Base-by-base conservation (phyloP, 192 early-diverging fungal species). In the Coemansia sp. region DNA sequence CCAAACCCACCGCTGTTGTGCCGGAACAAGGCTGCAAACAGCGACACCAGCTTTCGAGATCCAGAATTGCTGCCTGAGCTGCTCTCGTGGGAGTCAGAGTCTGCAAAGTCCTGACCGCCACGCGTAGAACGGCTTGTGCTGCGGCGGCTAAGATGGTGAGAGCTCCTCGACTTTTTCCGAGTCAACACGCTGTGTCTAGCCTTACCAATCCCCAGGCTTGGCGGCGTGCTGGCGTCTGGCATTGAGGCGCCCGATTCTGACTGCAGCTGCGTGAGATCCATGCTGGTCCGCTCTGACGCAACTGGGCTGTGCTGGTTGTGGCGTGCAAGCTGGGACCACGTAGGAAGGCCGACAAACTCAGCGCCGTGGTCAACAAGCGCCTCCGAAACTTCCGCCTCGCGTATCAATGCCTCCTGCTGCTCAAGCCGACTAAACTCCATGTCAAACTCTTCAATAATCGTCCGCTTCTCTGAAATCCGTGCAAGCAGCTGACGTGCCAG, bases 11-110 rank as follows among this genome's bases (percentile, higher is more conserved):
- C 68, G 17, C 16, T 55, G 60, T 70, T 68, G 65, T 65, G 74
- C 56, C 81, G 81, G 61, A 93, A 83, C 63, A 93, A 61, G 4
- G 89, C 92, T 40, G 86, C 83, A 77, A 93, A 93, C 46, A 93
- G 68, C 5, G 90, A 93, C 16, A 93, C 88, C 38, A 91, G 85
- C 58, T 87, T 87, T 10, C 76, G 87, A n/a, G 85, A 79, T 10
- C 84, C 70, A 59, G 57, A 40, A 19, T 59, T 59, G 57, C 57
- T 59, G 53, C 78, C 70, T 12, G 69, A 53, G 20, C 61, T 43
- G 61, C 69, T 73, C 16, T 70, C 64, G 10, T 76, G 70, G 4
- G 67, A 68, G 46, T 72, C 74, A 0, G 64, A 53, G 39, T 78
- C 74, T 20, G 60, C 46, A 46, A 65, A 14, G 39, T 68, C 67